A percentile compares a stretch with the other conserved stretches of the same genome.
phyloP scores from a whole-genome alignment of 1,139 yeast genomes.

The Hemisphaericaspora subhashii region DNA sequence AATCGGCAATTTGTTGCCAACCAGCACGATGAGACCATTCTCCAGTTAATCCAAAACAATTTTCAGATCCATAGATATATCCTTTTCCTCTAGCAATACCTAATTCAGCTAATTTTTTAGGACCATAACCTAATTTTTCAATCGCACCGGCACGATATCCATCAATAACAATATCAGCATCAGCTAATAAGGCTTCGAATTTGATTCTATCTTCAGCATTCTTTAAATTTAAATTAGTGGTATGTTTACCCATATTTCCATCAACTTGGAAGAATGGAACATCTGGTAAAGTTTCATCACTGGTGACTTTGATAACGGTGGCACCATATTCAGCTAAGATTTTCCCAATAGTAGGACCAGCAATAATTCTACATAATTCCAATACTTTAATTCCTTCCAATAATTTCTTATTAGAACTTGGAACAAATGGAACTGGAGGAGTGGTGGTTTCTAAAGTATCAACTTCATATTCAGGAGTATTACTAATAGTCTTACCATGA shows the following conservation, averaged over 20 bases:
- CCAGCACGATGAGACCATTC: conserved; percentile 32
- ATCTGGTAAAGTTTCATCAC: conserved; percentile 25
- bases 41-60: conserved; percentile 33
- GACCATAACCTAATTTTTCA: conserved; percentile 29
- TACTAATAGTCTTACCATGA: conserved; percentile 25
- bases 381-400: conserved; percentile 30
- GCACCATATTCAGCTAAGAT: conserved; percentile 34
- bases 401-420: conserved; percentile 17
- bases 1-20: conserved; percentile 38
- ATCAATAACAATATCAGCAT: conserved; percentile 30
- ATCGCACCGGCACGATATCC: conserved; percentile 32
- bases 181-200: conserved; percentile 25
- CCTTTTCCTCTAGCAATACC: conserved; percentile 29
- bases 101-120: conserved; percentile 19
- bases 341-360: conserved; percentile 32
- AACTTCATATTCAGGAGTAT: conserved; percentile 23
- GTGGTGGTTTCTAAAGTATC: conserved; percentile 21
- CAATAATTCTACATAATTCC: conserved; percentile 32
- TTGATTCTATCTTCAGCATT: conserved; percentile 20
- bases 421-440: conserved; percentile 24
- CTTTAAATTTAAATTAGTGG: conserved; percentile 27
- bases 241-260: conserved; percentile 32
- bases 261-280: conserved; percentile 34
- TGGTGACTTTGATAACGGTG: conserved; percentile 29
- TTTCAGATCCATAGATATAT: conserved; percentile 30